These are phyloP conservation scores for Hypsizygus ulmarius DNA, from an alignment of 1,284 basidiomycete genomes.

Conservation along the genomic window DNA sequence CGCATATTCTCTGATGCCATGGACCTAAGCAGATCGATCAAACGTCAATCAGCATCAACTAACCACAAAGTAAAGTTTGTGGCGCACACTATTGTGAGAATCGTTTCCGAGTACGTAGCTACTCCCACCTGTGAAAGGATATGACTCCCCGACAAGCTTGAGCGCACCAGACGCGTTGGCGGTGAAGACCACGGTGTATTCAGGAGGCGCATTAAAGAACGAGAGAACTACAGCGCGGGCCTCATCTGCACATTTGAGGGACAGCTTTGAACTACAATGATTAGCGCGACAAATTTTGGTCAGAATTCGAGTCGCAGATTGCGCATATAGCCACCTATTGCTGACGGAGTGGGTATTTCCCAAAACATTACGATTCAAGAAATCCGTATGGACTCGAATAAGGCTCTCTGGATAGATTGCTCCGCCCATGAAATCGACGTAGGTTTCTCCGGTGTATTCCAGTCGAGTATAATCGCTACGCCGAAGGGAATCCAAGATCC, in stretches of 20 bases:
- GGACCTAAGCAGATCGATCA: conserved; percentile 37
- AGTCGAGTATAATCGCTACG: conserved; percentile 67
- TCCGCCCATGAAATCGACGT: conserved; percentile 83
- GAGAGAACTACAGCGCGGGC: conserved; percentile 68
- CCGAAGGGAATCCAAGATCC: conserved; percentile 69
- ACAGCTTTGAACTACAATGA: conserved; percentile 59
- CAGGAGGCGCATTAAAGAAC: conserved; percentile 68
- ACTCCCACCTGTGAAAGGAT: conserved; percentile 59
- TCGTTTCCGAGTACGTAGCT: conserved; percentile 66
- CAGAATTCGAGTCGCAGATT: conserved; percentile 2
- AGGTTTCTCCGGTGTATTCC: conserved; percentile 61
- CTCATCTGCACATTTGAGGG: conserved; percentile 60
- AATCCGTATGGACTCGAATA: conserved; percentile 63
- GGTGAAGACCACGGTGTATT: conserved; percentile 81
- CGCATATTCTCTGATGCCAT: conserved; percentile 77
- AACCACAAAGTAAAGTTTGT: background rate
- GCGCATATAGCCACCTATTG: conserved; percentile 55
- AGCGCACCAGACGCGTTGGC: conserved; percentile 76
- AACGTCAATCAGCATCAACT: background rate
- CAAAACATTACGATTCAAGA: conserved; percentile 62
- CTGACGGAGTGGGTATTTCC: conserved; percentile 83
- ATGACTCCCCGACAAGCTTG: conserved; percentile 79
- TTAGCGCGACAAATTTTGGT: conserved; percentile 7
- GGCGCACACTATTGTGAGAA: conserved; percentile 71
- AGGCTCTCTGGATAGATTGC: conserved; percentile 72